Evolutionary conservation across 257 asterid species (phyloP).

Genomic region (Ajuga chamaepitys): DNA sequence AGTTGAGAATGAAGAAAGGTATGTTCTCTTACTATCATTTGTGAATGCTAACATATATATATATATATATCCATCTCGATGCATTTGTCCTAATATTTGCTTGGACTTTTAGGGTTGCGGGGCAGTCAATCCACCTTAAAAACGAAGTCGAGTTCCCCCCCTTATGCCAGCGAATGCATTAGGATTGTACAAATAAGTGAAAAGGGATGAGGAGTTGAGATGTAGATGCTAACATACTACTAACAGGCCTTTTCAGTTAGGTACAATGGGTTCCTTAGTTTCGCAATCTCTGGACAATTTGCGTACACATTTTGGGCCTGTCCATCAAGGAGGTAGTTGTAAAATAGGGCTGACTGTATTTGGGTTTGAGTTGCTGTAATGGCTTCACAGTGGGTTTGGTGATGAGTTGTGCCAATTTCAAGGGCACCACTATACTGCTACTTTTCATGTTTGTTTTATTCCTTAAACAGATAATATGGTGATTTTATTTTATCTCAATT

Average conservation of each 20-base stretch:
- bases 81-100: not conserved
- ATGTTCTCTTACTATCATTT: not conserved
- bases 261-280: not conserved
- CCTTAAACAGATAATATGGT: no score
- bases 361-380: not conserved
- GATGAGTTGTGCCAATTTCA: no score
- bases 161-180: conserved; percentile 18
- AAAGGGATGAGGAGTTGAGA: not conserved
- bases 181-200: not conserved
- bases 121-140: conserved; percentile 29
- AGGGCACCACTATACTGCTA: no score
- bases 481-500: no score
- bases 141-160: conserved; percentile 66
- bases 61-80: not conserved
- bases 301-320: not conserved
- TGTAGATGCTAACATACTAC: conserved; percentile 8
- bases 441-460: no score
- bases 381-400: not conserved
- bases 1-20: conserved; percentile 23
- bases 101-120: conserved; percentile 37
- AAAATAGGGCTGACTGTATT: not conserved
- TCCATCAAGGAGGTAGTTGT: not conserved
- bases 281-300: not conserved
- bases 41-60: not conserved
- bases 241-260: not conserved